Base-by-base conservation (phyloP, 1,139 yeast genomes). In the Zygosaccharomyces sapae region DNA sequence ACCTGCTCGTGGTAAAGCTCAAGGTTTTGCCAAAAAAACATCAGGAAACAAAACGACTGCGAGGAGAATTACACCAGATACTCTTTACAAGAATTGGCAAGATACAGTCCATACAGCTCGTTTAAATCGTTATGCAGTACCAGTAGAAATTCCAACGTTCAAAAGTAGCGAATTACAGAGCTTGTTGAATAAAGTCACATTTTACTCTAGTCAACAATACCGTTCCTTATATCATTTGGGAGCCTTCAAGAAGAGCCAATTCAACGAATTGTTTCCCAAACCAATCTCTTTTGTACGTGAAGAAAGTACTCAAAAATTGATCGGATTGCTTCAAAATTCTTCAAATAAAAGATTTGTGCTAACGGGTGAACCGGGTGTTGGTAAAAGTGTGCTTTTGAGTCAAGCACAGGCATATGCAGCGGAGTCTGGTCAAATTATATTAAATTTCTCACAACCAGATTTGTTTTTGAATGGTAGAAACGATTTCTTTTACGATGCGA, bases 321-420 rank as follows among this genome's bases (percentile, higher is more conserved):
- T 59, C 29, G 44, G 51, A 4, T 29, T 49, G 8, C 36, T 61
- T 18, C 41, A 52, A 9, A 38, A 67, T 0, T 71, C 79, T 1
- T 58, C 62, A 12, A 58, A 67, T 8, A 84, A 81, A 62, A 73
- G 86, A 59, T 57, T 76, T 36, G 71, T 85, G 43, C 55, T 90
- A 19, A 67, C 79, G 29, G 97, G 97, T 37, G 81, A 76, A 48
- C 70, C 79, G 41, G 96, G 96, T 40, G 75, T 77, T 8, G 97
- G 97, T 9, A 90, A 90, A 69, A 78, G 92, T 2, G 79, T 89
- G 0, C 65, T 84, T 35, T 59, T 90, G 43, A 70, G 92, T 0
- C 96, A 89, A 65, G 74, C 82, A 1, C 84, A 85, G 48, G 83
- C 90, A 0, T 62, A 73, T 45, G 80, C 81, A 5, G 63, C 74